Evolutionary conservation across 768 basidiomycete species (phyloP), one percentile per base, ranked within the genome.

Genomic region (Tylopilus vinaceipallidus): DNA sequence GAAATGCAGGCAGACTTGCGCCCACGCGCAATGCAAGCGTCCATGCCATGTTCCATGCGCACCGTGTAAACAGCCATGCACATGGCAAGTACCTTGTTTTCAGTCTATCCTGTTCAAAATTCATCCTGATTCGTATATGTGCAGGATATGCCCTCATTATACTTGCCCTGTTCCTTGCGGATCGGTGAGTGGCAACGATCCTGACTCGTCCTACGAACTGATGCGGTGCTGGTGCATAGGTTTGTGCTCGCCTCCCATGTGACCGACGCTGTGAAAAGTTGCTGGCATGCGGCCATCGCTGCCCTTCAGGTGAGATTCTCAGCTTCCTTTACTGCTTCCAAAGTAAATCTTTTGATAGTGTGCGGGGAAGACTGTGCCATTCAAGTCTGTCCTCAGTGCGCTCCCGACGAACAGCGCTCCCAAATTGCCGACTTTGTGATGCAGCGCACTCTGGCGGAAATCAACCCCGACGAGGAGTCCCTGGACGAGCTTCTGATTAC

Each of bases 201-300:
- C 10, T n/a, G 8, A 27, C 6, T 14, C 29, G 8, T 23, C 24
- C 5, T 14, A 6, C 52, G 32, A 45, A 35, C 26, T 54, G 11
- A 48, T 35, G 3, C 35, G 42, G 33, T 26, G 24, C 23, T 43
- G 17, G 5, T 41, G 9, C 17, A 9, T 29, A 86, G 85, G 72
- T 83, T 19, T 89, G 87, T 61, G 71, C 78, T 3, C 75, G 84
- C 4, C 61, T 85, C 2, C 86, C 86, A 2, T 87, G 86, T 53
- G 80, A 88, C 51, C 46, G 63, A 39, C 75, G 73, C 0, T 88
- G 86, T 49, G 54, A 65, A 13, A 70, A 70, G 12, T n/a, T 45
- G 0, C 71, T 88, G 11, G 2, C 34, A 6, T 88, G 86, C 60
- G 83, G 84, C 10, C 85, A 87, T 60, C 70, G 56, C 30, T 88